Evolutionary conservation across 2,329 filamentous ascomycete species (phyloP).

Genomic region (Exophiala dermatitidis): DNA sequence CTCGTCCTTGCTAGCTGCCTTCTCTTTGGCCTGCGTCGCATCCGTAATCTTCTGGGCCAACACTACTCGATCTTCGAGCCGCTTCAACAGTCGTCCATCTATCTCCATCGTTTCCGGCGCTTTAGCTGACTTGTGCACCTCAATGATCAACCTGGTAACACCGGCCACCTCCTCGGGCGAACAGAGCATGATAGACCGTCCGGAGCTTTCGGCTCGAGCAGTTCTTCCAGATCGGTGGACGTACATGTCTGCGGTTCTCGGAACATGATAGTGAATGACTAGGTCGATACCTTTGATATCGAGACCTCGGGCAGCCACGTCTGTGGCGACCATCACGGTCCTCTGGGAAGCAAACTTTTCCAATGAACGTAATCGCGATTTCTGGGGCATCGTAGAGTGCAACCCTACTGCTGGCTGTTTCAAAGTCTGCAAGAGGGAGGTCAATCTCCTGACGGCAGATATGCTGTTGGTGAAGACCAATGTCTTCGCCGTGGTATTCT

Average conservation of each 20-base stretch:
- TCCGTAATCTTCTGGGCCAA: slow-evolving; percentile 87
- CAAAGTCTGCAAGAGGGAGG: slow-evolving; percentile 76
- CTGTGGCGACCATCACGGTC: slow-evolving; percentile 75
- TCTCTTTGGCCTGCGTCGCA: slow-evolving; percentile 75
- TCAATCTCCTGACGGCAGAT: slow-evolving; percentile 77
- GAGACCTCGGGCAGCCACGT: slow-evolving; percentile 86
- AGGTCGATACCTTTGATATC: slow-evolving; percentile 87
- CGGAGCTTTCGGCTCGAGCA: slow-evolving; percentile 69
- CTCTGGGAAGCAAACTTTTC: slow-evolving; percentile 71
- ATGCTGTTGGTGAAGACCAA: slow-evolving; percentile 96
- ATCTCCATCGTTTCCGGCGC: slow-evolving; percentile 60
- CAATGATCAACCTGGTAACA: slow-evolving; percentile 73
- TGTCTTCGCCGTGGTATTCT: slow-evolving; percentile 64
- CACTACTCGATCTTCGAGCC: slow-evolving; percentile 67
- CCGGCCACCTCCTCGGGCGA: slow-evolving; percentile 83
- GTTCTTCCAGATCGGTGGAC: slow-evolving; percentile 94
- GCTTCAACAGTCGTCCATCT: slow-evolving; percentile 68
- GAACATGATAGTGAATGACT: slow-evolving; percentile 91
- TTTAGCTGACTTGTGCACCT: slow-evolving; percentile 62
- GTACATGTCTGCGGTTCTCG: slow-evolving; percentile 83
- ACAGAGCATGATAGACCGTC: slow-evolving; percentile 81
- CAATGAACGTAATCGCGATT: slow-evolving; percentile 84
- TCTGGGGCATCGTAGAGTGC: slow-evolving; percentile 93
- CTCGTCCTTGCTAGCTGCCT: slow-evolving; percentile 72
- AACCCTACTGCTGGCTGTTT: slow-evolving; percentile 64